These are phyloP conservation scores for Dispira simplex DNA, from an alignment of 192 early-diverging fungal species.

Conservation along the genomic window DNA sequence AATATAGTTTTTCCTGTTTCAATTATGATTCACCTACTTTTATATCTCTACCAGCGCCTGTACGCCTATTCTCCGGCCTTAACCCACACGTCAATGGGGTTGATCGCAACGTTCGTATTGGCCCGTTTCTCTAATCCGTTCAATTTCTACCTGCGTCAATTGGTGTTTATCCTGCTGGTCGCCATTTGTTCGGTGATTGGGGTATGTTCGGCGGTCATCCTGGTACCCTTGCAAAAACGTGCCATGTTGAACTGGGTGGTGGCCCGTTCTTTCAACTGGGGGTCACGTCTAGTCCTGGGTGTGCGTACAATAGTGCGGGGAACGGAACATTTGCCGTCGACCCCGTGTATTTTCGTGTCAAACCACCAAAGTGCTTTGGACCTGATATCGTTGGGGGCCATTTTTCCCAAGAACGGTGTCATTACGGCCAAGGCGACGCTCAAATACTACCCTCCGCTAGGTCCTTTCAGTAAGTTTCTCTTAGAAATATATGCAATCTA, in stretches of 20 bases:
- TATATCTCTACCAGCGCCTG: constrained; percentile 3
- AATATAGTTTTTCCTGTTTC: no score
- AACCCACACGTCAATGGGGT: constrained; percentile 8
- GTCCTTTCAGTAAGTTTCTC: constrained; percentile 50
- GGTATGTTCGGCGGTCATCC: constrained; percentile 29
- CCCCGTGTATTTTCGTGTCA: constrained; percentile 52
- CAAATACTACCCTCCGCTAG: constrained; percentile 53
- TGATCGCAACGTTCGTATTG: background rate
- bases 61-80: background rate
- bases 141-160: constrained; percentile 14
- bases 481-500: background rate
- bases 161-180: constrained; percentile 15
- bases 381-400: constrained; percentile 42
- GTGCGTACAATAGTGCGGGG: constrained; percentile 42
- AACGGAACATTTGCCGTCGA: constrained; percentile 33
- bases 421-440: constrained; percentile 59
- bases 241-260: constrained; percentile 45
- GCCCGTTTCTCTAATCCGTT: constrained; percentile 2
- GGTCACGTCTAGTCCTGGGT: constrained; percentile 36
- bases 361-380: constrained; percentile 83
- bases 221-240: constrained; percentile 36
- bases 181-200: constrained; percentile 32
- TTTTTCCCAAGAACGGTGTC: constrained; percentile 44
- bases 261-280: constrained; percentile 30
- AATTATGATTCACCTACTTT: background rate